phyloP scores from a whole-genome alignment of 2,329 filamentous ascomycete genomes.

The Aspergillus texensis region DNA sequence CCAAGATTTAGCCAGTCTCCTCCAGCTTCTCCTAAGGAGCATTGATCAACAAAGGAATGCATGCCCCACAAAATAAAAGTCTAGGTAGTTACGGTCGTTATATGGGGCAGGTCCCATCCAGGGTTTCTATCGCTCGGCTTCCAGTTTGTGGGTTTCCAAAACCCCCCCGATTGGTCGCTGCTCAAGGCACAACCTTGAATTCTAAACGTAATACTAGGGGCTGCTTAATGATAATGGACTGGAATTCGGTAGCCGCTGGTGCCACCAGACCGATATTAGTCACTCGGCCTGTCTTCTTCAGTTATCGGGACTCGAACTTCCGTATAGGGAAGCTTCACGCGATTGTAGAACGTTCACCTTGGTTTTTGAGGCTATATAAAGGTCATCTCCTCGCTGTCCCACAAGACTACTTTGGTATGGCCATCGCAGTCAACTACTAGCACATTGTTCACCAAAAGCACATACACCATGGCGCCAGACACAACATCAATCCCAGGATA shows the following conservation, averaged over 20 bases:
- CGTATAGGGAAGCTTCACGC: not conserved
- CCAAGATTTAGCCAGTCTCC: not conserved
- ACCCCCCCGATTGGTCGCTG: not conserved
- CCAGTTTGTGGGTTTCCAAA: not conserved
- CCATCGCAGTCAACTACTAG: not conserved
- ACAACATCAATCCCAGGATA: not conserved
- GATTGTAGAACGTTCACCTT: not conserved
- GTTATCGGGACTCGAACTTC: not conserved
- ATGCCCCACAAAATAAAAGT: not conserved
- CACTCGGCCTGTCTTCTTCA: not conserved
- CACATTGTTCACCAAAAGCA: not conserved
- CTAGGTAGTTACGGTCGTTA: no score
- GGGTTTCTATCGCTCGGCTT: not conserved
- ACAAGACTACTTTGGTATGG: no score
- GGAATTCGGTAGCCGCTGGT: not conserved
- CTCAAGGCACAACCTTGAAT: not conserved
- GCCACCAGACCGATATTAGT: not conserved
- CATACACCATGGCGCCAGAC: not conserved
- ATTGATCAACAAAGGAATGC: not conserved
- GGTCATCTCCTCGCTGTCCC: not conserved
- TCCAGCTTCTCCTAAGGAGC: not conserved
- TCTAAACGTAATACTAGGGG: not conserved
- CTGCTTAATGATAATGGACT: not conserved
- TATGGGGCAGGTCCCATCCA: not conserved
- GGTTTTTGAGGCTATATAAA: not conserved